phyloP scores from a whole-genome alignment of 768 basidiomycete genomes.

The Mycena polygramma region DNA sequence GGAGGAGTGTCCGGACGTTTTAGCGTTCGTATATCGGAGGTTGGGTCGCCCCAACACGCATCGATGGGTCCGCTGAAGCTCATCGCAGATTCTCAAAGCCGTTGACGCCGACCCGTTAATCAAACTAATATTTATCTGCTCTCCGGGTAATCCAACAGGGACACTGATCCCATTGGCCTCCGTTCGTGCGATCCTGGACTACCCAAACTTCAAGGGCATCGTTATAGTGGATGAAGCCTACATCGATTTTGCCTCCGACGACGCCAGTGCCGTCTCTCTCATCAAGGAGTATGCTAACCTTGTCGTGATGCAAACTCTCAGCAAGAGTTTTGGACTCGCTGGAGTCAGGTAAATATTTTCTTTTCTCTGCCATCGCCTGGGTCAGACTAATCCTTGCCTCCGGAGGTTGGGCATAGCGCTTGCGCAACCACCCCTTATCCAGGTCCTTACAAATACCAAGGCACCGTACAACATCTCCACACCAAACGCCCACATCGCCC shows the following conservation, averaged over 20 bases:
- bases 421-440: conserved; percentile 91
- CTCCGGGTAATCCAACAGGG: conserved; percentile 97
- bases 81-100: conserved; percentile 73
- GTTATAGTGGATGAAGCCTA: conserved; percentile 98
- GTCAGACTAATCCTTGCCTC: not conserved
- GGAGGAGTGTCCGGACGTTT: conserved; percentile 82
- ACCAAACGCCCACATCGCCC: conserved; percentile 87
- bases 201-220: conserved; percentile 88
- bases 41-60: conserved; percentile 49
- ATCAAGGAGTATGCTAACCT: conserved; percentile 88
- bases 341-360: conserved; percentile 82
- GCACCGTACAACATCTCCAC: conserved; percentile 98
- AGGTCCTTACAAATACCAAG: conserved; percentile 93
- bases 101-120: conserved; percentile 80
- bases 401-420: conserved; percentile 88
- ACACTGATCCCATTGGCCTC: conserved; percentile 83
- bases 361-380: not conserved
- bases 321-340: conserved; percentile 96
- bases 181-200: conserved; percentile 79
- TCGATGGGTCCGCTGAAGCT: not conserved
- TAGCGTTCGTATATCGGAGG: conserved; percentile 80
- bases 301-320: conserved; percentile 96
- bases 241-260: conserved; percentile 86
- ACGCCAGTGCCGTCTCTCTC: conserved; percentile 75
- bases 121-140: conserved; percentile 95